Evolutionary conservation across 257 asterid genomes (phyloP).

Genomic region (Solanum chilense): DNA sequence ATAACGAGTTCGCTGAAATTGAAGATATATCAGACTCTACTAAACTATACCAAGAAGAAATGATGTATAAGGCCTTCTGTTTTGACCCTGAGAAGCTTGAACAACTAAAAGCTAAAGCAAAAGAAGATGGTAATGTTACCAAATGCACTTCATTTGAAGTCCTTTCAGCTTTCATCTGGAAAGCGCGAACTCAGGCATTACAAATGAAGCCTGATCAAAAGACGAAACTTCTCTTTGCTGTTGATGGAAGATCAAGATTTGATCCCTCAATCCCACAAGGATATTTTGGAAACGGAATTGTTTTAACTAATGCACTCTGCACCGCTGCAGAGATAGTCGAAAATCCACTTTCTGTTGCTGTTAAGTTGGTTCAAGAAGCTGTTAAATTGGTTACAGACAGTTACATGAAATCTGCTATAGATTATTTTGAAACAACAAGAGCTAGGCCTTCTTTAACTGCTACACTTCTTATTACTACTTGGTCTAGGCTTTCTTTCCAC

Average conservation of each 20-base stretch:
- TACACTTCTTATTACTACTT: conserved; percentile 68
- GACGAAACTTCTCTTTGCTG: conserved; percentile 79
- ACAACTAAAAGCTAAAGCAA: conserved; percentile 34
- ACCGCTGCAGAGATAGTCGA: conserved; percentile 45
- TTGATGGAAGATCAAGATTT: conserved; percentile 68
- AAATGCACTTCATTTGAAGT: conserved; percentile 84
- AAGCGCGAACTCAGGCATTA: conserved; percentile 56
- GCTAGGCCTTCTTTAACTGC: conserved; percentile 69
- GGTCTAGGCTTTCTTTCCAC: conserved; percentile 78
- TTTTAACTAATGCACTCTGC: conserved; percentile 55
- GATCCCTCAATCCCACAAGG: conserved; percentile 58
- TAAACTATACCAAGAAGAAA: conserved; percentile 53
- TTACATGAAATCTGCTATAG: conserved; percentile 73
- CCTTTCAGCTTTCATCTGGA: conserved; percentile 76
- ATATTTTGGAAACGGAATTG: conserved; percentile 81
- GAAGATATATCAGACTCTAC: conserved; percentile 47
- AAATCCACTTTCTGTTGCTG: conserved; percentile 45
- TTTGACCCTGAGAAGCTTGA: conserved; percentile 63
- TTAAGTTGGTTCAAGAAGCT: conserved; percentile 55
- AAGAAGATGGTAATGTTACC: conserved; percentile 27
- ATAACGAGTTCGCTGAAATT: conserved; percentile 70
- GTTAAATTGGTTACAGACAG: conserved; percentile 54
- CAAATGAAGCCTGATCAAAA: conserved; percentile 56
- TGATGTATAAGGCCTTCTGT: conserved; percentile 58
- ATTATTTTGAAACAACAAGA: conserved; percentile 70